These are phyloP conservation scores for Xylaria sp. DNA, from an alignment of 2,329 filamentous ascomycete genomes.

Conservation along the genomic window DNA sequence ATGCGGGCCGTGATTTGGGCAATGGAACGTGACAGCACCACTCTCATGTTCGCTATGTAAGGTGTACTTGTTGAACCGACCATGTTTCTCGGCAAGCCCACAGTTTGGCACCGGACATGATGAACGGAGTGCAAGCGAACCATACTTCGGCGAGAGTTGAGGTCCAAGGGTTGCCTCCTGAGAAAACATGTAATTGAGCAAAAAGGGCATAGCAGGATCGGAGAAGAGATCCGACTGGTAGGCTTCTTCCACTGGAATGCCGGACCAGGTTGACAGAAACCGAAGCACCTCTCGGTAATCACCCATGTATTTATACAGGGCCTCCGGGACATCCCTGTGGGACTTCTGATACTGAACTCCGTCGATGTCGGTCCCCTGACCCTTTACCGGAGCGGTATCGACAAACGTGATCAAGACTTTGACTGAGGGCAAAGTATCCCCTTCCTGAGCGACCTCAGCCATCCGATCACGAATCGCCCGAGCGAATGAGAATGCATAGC, in stretches of 20 bases:
- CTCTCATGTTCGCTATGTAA: neutral
- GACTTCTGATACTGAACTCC: conserved; percentile 5
- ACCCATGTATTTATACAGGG: neutral
- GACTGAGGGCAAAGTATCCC: neutral
- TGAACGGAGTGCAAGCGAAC: conserved; percentile 6
- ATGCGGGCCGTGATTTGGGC: conserved; percentile 5
- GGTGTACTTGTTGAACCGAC: conserved; percentile 3
- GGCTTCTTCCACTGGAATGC: neutral
- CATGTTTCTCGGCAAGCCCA: conserved; percentile 7
- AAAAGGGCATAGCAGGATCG: neutral
- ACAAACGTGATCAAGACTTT: conserved; percentile 8
- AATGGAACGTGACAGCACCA: conserved; percentile 1
- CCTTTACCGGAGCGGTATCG: conserved; percentile 7
- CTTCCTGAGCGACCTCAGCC: neutral
- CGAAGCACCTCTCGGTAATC: conserved; percentile 6
- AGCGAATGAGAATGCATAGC: conserved; percentile 5
- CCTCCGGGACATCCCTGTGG: conserved; percentile 3
- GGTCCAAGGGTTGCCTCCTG: neutral
- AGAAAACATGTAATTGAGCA: conserved; percentile 3
- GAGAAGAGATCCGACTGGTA: conserved; percentile 8
- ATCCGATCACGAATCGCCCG: conserved; percentile 2
- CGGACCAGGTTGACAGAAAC: conserved; percentile 2
- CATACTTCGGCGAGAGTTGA: conserved; percentile 4
- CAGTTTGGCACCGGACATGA: conserved; percentile 7
- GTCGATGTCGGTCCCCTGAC: neutral